Conservation (phyloP, 495 filamentous ascomycete species). For the Hypoxylon crocopeplum region DNA sequence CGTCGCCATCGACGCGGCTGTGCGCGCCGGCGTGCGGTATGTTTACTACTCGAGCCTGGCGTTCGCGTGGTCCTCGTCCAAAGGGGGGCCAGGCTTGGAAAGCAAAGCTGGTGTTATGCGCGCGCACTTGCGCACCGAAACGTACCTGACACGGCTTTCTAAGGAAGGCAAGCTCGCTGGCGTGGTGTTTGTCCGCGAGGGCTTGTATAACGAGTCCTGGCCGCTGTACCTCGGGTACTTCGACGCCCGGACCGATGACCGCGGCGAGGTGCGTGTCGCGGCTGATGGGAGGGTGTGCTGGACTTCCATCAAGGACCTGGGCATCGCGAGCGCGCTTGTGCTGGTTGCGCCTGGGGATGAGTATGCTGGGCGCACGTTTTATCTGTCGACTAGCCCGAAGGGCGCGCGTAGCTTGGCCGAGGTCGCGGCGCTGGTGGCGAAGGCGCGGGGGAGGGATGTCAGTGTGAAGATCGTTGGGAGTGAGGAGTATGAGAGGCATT, state of each 20-base stretch:
- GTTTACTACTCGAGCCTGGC: constrained; percentile 74
- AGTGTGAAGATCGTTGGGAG: constrained; percentile 34
- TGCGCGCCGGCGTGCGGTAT: constrained; percentile 62
- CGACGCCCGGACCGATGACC: constrained; percentile 35
- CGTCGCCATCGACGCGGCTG: constrained; percentile 64
- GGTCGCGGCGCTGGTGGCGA: constrained; percentile 43
- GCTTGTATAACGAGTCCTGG: constrained; percentile 71
- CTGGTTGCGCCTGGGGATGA: constrained; percentile 36
- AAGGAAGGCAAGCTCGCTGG: constrained; percentile 37
- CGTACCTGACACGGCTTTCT: constrained; percentile 53
- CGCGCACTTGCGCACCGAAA: constrained; percentile 69
- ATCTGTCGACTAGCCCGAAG: constrained; percentile 41
- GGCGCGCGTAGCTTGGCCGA: constrained; percentile 42
- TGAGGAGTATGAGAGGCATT: constrained; percentile 49
- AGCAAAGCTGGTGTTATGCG: constrained; percentile 66
- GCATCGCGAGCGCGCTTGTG: constrained; percentile 47
- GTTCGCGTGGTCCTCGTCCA: constrained; percentile 7
- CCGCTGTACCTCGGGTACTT: constrained; percentile 73
- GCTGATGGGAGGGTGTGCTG: constrained; percentile 53
- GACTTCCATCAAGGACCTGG: constrained; percentile 55
- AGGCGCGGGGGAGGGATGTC: constrained; percentile 34
- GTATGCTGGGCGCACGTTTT: constrained; percentile 46
- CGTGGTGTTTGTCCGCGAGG: constrained; percentile 65
- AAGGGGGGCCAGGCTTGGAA: neutral
- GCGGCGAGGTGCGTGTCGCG: constrained; percentile 42